Conservation (phyloP, 345 rosid species). For the Linum trigynum region DNA sequence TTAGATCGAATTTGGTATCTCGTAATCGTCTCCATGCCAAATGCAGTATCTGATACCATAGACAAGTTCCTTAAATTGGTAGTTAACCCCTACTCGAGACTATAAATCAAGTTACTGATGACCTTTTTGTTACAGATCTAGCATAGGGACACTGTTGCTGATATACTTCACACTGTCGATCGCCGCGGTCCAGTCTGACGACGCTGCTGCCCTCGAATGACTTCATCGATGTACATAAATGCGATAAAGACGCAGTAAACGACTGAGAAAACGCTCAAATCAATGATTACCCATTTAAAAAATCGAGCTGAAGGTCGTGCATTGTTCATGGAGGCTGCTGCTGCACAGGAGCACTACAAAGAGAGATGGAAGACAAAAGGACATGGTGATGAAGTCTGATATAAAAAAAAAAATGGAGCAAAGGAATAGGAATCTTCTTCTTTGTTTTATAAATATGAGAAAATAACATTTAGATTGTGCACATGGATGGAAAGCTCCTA, state of each 20-base stretch:
- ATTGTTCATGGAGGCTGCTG: constrained; percentile 1
- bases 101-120: too few species aligned
- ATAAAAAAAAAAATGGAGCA: not conserved
- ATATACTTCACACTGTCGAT: constrained; percentile 80
- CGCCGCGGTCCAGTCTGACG: constrained; percentile 30
- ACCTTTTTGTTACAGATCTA: constrained; percentile 47
- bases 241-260: too few species aligned
- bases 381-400: constrained; percentile 1
- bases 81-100: too few species aligned
- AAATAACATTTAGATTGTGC: constrained; percentile 5
- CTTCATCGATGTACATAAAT: too few species aligned
- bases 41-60: too few species aligned
- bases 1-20: too few species aligned
- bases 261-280: not conserved
- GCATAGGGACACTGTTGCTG: constrained; percentile 85
- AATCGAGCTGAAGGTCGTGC: constrained; percentile 11
- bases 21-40: too few species aligned
- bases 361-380: constrained; percentile 12
- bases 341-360: not conserved
- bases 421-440: constrained; percentile 43
- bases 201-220: constrained; percentile 30
- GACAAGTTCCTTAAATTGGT: too few species aligned
- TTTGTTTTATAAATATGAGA: constrained; percentile 3
- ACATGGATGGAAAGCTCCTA: not conserved
- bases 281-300: constrained; percentile 7